phyloP scores from a whole-genome alignment of 73 alveolate genomes.

The Uronychia binucleata region DNA sequence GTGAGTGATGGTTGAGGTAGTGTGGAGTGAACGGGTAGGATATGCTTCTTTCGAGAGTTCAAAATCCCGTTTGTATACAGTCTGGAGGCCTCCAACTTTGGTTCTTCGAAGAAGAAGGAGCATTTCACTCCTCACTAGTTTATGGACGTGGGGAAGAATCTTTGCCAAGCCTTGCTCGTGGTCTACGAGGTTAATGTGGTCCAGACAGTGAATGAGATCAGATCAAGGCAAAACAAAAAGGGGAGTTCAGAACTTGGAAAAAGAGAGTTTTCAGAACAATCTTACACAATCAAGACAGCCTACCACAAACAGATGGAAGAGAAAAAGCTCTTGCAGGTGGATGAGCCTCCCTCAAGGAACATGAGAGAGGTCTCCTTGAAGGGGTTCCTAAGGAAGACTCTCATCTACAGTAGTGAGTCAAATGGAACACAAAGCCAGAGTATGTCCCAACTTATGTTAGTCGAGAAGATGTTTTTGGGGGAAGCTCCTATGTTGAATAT shows the following conservation, averaged over 20 bases:
- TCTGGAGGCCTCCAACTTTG: constrained; percentile 80
- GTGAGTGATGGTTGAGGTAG: too few relatives aligned
- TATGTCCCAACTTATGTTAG: neutral
- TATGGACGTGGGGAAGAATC: constrained; percentile 18
- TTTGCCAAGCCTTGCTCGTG: constrained; percentile 23
- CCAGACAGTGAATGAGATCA: constrained; percentile 4
- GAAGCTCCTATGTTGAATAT: neutral
- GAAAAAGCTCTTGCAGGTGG: neutral
- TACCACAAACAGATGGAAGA: neutral
- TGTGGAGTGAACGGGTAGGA: too few relatives aligned
- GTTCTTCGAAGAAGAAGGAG: neutral
- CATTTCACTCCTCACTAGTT: constrained; percentile 25
- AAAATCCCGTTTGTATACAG: constrained; percentile 55
- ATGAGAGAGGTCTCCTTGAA: neutral
- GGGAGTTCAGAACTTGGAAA: neutral
- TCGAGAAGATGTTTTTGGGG: neutral
- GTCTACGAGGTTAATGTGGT: constrained; percentile 31
- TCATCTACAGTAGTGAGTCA: neutral
- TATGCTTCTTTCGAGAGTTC: constrained; percentile 38
- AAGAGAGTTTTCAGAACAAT: neutral
- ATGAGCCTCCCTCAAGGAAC: neutral
- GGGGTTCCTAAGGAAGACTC: neutral
- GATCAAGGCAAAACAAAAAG: neutral
- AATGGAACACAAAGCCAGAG: neutral
- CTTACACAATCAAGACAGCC: neutral